phyloP scores from a whole-genome alignment of 2,329 filamentous ascomycete genomes.

The Botrytis paeoniae region DNA sequence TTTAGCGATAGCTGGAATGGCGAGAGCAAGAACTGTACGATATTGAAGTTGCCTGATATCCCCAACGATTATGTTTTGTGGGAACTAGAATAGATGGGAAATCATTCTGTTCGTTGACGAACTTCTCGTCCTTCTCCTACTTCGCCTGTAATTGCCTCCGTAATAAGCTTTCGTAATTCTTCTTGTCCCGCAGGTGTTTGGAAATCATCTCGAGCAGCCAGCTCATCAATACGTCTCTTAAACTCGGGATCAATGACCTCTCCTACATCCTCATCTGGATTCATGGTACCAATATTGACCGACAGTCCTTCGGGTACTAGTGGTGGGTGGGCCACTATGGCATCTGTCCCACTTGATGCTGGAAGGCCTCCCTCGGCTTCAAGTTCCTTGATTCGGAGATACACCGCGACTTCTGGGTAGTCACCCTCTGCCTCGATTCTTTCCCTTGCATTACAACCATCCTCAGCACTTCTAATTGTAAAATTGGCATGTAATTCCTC shows the following conservation, averaged over 20 bases:
- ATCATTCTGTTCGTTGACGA: conserved; percentile 58
- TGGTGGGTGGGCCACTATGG: conserved; percentile 45
- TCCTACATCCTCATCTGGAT: conserved; percentile 57
- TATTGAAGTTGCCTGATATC: conserved; percentile 51
- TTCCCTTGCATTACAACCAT: conserved; percentile 69
- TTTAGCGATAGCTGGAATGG: conserved; percentile 48
- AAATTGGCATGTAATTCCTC: conserved; percentile 76
- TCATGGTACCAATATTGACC: conserved; percentile 74
- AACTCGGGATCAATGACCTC: conserved; percentile 79
- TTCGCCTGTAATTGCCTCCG: conserved; percentile 72
- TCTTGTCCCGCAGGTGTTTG: conserved; percentile 75
- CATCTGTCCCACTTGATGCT: background rate
- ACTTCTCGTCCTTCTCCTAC: conserved; percentile 64
- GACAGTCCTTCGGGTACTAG: conserved; percentile 72
- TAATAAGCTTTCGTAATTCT: conserved; percentile 73
- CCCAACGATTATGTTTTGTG: conserved; percentile 57
- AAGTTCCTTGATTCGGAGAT: conserved; percentile 50
- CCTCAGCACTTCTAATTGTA: conserved; percentile 65
- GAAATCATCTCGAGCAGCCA: conserved; percentile 82
- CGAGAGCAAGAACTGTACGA: conserved; percentile 49
- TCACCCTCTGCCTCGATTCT: conserved; percentile 78
- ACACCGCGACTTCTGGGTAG: conserved; percentile 70
- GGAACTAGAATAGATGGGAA: conserved; percentile 45
- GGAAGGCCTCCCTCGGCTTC: conserved; percentile 22
- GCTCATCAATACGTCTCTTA: conserved; percentile 79